Evolutionary conservation across 495 filamentous ascomycete species (phyloP).

Genomic region (Polyplosphaeria fusca): DNA sequence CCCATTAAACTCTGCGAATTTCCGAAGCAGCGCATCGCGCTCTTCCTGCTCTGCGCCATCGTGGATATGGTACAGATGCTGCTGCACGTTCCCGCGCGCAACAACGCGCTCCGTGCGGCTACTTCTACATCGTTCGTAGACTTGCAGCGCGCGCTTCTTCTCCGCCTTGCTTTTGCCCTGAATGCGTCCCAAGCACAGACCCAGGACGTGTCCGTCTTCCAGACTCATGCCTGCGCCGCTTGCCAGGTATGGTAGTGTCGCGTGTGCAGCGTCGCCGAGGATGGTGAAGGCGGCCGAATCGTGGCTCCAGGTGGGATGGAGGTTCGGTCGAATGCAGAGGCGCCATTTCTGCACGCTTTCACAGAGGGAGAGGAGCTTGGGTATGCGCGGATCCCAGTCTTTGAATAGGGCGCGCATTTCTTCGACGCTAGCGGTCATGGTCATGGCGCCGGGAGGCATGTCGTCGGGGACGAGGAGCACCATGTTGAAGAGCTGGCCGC

Average conservation of each 20-base stretch:
- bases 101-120: slow-evolving; percentile 52
- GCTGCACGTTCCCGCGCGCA: slow-evolving; percentile 50
- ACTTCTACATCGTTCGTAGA: slow-evolving; percentile 52
- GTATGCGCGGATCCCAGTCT: slow-evolving; percentile 50
- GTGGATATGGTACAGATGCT: slow-evolving; percentile 52
- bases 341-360: slow-evolving; percentile 34
- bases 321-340: slow-evolving; percentile 25
- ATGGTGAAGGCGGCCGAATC: slow-evolving; percentile 26
- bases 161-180: slow-evolving; percentile 36
- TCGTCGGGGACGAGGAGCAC: slow-evolving; percentile 70
- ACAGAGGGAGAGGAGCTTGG: slow-evolving; percentile 29
- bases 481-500: slow-evolving; percentile 64
- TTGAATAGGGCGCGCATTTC: slow-evolving; percentile 65
- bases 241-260: slow-evolving; percentile 31
- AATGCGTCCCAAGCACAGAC: slow-evolving; percentile 43
- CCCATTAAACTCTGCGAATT: slow-evolving; percentile 13
- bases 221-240: slow-evolving; percentile 28
- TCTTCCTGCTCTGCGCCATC: slow-evolving; percentile 54
- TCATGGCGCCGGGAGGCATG: slow-evolving; percentile 56
- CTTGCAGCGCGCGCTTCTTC: slow-evolving; percentile 44
- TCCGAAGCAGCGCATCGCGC: slow-evolving; percentile 41
- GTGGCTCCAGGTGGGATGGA: slow-evolving; percentile 31
- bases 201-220: slow-evolving; percentile 30
- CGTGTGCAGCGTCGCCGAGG: slow-evolving; percentile 35
- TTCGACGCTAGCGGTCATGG: slow-evolving; percentile 56